Evolutionary conservation across 805 yeast species (phyloP).

Genomic region (Zygosaccharomyces gambellarensis): DNA sequence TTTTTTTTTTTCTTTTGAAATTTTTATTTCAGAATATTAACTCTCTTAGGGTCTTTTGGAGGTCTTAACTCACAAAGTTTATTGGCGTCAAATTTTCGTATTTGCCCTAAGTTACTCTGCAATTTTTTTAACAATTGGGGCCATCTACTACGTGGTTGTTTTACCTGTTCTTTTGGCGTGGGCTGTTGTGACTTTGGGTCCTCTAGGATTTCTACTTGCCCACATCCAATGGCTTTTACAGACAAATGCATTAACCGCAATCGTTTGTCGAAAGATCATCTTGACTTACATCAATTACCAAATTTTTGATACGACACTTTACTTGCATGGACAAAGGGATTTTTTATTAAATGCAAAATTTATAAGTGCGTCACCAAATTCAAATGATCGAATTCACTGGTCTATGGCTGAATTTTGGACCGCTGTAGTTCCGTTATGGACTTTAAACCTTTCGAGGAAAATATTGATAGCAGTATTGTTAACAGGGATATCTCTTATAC

Average conservation of each 20-base stretch:
- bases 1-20: neutral
- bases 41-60: constrained; percentile 27
- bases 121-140: constrained; percentile 22
- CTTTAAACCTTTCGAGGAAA: constrained; percentile 9
- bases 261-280: constrained; percentile 23
- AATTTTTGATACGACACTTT: constrained; percentile 23
- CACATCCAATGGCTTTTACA: constrained; percentile 32
- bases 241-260: constrained; percentile 25
- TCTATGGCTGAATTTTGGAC: constrained; percentile 17
- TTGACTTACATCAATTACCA: constrained; percentile 23
- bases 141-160: constrained; percentile 22
- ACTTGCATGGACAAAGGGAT: constrained; percentile 15
- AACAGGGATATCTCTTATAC: constrained; percentile 28
- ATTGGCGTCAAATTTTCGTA: constrained; percentile 29
- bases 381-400: constrained; percentile 1
- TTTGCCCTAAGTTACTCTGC: constrained; percentile 22
- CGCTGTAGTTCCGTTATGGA: constrained; percentile 14
- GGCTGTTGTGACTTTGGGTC: constrained; percentile 29
- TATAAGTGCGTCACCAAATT: constrained; percentile 4
- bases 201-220: constrained; percentile 30
- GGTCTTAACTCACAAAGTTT: constrained; percentile 19
- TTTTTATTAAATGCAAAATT: constrained; percentile 17
- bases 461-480: constrained; percentile 9
- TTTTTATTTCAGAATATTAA: constrained; percentile 1
- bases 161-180: constrained; percentile 28